phyloP scores from a whole-genome alignment of 2,329 filamentous ascomycete genomes.

The Trichoderma simmonsii region DNA sequence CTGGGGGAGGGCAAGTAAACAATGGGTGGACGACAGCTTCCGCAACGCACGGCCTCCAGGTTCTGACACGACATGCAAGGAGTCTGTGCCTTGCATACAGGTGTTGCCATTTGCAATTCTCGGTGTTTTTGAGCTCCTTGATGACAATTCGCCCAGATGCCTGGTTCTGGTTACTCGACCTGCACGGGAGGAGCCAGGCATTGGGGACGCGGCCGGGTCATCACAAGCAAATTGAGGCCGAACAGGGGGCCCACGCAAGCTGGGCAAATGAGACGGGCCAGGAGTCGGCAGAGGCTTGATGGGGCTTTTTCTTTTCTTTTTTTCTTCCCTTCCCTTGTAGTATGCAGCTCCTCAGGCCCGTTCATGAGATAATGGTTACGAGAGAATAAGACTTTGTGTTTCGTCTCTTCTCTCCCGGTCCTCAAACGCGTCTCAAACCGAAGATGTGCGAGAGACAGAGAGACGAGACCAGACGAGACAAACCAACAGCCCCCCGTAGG shows the following conservation, averaged over 20 bases:
- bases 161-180: not conserved
- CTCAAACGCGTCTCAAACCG: not conserved
- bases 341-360: not conserved
- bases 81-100: slow-evolving; percentile 14
- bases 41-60: not conserved
- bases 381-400: not conserved
- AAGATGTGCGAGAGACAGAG: not conserved
- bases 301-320: not conserved
- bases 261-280: slow-evolving; percentile 3
- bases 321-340: not conserved
- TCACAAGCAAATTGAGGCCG: not conserved
- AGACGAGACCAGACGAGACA: not conserved
- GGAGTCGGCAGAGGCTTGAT: not conserved
- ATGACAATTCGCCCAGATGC: not conserved
- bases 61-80: not conserved
- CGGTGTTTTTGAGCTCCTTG: not conserved
- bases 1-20: not conserved
- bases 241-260: not conserved
- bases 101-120: not conserved
- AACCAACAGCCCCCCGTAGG: not conserved
- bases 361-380: not conserved
- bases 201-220: not conserved
- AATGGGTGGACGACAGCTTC: not conserved
- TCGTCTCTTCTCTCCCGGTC: not conserved
- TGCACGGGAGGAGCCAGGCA: not conserved